Evolutionary conservation across 306 rosid genomes (phyloP), one percentile per base, ranked within the genome.

Genomic region (Aeschynomene evenia): DNA sequence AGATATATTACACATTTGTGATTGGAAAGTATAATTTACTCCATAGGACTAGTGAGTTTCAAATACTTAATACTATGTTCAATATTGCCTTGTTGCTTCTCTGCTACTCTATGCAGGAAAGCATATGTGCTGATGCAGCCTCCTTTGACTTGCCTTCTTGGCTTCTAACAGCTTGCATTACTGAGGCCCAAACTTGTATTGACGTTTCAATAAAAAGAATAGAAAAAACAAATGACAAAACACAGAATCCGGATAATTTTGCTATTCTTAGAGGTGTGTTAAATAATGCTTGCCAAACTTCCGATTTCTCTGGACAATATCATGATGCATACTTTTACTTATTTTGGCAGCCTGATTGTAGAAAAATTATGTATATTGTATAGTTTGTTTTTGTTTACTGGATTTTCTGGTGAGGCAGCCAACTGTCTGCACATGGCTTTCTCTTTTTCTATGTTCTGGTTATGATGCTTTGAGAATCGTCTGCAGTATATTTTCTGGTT

Each of bases 71-170:
- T 54, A 29, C 52, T 69, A 56, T 50, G 52, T 21, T 57, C 34
- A 68, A 22, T 40, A n/a, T 49, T 66, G 57, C 51, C 58, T 78
- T 21, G 63, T 34, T n/a, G 42, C 48, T 37, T 28, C 55, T 9
- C 18, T 75, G 75, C 16, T 40, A 57, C 67, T 28, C 45, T 69
- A 40, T 86, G 84, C 94, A 90, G 98, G 98, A 93, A 78, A 55
- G 97, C 88, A 81, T 90, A 82, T 90, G 98, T 64, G 91, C 97
- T 45, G 97, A 93, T 63, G 98, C 98, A 40, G 97, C 98, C 68
- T 93, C 98, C 66, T 93, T 93, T 74, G 98, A 93, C 70, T 83
- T 93, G 86, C 82, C 97, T 69, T 84, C 96, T 79, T 82, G 90
- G 91, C 91, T 90, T 85, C 94, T 93, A 51, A 85, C 94, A 33